These are phyloP conservation scores for Ophiosphaerella korrae DNA, from an alignment of 2,329 filamentous ascomycete species.

Conservation along the genomic window DNA sequence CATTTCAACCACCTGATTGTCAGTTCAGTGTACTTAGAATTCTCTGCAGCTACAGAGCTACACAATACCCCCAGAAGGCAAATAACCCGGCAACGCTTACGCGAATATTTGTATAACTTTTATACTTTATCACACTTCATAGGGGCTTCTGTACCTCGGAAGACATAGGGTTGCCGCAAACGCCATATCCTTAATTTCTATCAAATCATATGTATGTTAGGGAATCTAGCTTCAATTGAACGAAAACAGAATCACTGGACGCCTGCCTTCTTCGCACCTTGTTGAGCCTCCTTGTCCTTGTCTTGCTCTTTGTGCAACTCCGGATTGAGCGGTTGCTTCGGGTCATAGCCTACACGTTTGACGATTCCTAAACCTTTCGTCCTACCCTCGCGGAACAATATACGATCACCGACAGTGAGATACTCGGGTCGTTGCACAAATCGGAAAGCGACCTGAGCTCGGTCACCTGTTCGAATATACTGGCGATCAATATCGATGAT, in stretches of 20 bases:
- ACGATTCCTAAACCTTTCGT: slow-evolving; percentile 97
- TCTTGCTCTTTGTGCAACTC: slow-evolving; percentile 31
- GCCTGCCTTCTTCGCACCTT: slow-evolving; percentile 14
- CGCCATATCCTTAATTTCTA: no score
- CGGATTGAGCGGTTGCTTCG: slow-evolving; percentile 53
- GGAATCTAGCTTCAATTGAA: no score
- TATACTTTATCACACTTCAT: no score
- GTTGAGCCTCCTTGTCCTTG: slow-evolving; percentile 21
- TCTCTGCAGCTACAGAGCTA: no score
- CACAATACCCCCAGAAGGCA: no score
- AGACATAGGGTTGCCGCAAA: no score
- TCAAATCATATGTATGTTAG: no score
- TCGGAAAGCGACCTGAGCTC: slow-evolving; percentile 91
- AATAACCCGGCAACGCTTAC: no score
- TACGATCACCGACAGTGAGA: slow-evolving; percentile 81
- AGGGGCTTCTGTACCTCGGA: no score
- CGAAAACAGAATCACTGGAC: slow-evolving; percentile 1
- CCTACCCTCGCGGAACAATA: slow-evolving; percentile 90
- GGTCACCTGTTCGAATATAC: slow-evolving; percentile 90
- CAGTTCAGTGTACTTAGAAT: no score
- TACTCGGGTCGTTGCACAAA: slow-evolving; percentile 97
- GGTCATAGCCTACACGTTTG: slow-evolving; percentile 87
- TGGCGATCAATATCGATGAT: slow-evolving; percentile 98
- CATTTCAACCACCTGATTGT: no score
- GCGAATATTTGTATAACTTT: no score